A percentile compares a stretch with the other conserved stretches of the same genome.
phyloP scores from a whole-genome alignment of 352 stramenopile genomes.

The Phytophthora palmivora region DNA sequence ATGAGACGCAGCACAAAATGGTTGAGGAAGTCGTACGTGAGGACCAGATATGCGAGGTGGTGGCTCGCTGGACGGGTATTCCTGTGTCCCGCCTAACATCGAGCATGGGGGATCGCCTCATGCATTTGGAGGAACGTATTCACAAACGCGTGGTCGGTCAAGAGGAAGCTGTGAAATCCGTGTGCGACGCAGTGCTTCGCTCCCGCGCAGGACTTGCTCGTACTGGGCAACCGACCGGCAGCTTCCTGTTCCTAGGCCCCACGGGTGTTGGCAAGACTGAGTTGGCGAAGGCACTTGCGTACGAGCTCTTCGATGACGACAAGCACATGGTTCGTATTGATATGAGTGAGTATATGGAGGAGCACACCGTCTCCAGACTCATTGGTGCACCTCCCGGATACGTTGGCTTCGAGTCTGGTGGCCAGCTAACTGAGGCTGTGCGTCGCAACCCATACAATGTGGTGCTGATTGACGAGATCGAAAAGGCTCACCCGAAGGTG shows the following conservation, averaged over 20 bases:
- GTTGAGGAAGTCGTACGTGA: constrained; percentile 88
- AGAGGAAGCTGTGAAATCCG: constrained; percentile 91
- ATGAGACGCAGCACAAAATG: constrained; percentile 66
- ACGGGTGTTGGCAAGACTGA: constrained; percentile 97
- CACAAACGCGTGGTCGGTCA: constrained; percentile 95
- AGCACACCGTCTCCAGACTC: constrained; percentile 93
- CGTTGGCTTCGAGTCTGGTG: constrained; percentile 93
- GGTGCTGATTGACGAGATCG: constrained; percentile 97
- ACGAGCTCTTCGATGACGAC: constrained; percentile 96
- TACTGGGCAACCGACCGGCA: constrained; percentile 91
- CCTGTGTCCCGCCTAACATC: constrained; percentile 86
- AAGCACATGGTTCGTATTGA: constrained; percentile 97
- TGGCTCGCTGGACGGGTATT: constrained; percentile 92
- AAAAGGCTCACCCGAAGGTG: constrained; percentile 97
- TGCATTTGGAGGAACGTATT: constrained; percentile 86
- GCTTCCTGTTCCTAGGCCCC: constrained; percentile 96
- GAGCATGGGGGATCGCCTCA: constrained; percentile 79
- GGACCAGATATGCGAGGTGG: constrained; percentile 92
- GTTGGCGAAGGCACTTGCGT: constrained; percentile 94
- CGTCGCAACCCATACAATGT: constrained; percentile 97
- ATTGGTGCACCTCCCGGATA: constrained; percentile 97
- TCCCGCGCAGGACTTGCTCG: constrained; percentile 92
- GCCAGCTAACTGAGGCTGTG: constrained; percentile 97
- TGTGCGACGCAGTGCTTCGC: constrained; percentile 93
- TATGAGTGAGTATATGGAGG: constrained; percentile 99